Conservation (phyloP, 2,329 filamentous ascomycete species). For the Arthrobotrys conoides region DNA sequence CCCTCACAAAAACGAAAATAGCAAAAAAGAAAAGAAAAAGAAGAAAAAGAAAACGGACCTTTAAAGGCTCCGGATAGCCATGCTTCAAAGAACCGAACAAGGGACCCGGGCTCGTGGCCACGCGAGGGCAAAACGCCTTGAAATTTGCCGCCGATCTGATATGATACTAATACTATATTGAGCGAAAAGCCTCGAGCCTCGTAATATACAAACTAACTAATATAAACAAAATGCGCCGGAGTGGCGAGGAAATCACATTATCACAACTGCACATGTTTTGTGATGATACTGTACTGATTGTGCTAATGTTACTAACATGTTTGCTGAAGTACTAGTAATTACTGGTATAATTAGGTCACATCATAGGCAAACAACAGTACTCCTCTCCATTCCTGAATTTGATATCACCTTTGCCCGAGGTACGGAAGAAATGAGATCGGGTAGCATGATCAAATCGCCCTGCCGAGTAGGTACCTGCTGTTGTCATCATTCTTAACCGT, state of each 20-base stretch:
- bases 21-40: neutral
- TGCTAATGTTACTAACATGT: constrained; percentile 18
- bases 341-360: neutral
- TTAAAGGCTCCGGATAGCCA: constrained; percentile 19
- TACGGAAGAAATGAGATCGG: neutral
- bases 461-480: neutral
- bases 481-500: neutral
- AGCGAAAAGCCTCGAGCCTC: neutral
- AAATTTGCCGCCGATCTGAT: constrained; percentile 13
- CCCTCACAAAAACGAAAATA: neutral
- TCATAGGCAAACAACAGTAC: neutral
- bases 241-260: constrained; percentile 32
- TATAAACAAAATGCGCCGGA: constrained; percentile 15
- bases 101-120: constrained; percentile 2
- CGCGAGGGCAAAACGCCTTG: constrained; percentile 16
- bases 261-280: constrained; percentile 21
- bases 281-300: neutral
- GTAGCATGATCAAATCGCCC: neutral
- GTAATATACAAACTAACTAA: constrained; percentile 16
- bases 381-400: too few species aligned
- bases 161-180: neutral
- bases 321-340: constrained; percentile 12
- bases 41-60: neutral
- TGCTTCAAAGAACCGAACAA: neutral
- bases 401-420: constrained; percentile 14